Evolutionary conservation across 208 protist species (phyloP).

Genomic region (Eutreptiella sp.): DNA sequence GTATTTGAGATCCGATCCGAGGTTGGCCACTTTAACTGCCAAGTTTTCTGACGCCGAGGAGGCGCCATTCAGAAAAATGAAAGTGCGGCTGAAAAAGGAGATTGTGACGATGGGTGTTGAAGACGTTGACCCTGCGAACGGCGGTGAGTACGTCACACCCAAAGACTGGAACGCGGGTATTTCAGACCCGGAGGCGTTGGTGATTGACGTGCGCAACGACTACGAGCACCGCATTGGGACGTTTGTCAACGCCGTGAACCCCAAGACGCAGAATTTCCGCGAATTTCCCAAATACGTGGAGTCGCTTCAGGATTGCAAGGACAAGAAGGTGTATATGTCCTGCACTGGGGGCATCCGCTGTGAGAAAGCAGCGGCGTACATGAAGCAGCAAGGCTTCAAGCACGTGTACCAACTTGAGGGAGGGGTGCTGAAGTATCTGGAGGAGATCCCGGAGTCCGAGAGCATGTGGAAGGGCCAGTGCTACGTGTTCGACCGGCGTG

Average conservation of each 20-base stretch:
- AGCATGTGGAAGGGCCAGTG: slow-evolving; percentile 1
- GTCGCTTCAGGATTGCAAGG: background rate
- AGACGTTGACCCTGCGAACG: background rate
- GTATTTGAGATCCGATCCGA: background rate
- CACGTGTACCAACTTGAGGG: slow-evolving; percentile 22
- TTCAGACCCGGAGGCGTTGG: background rate
- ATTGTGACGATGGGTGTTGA: slow-evolving; percentile 1
- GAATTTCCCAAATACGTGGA: slow-evolving; percentile 14
- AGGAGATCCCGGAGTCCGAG: background rate
- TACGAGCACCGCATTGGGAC: slow-evolving; percentile 22
- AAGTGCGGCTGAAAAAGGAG: slow-evolving; percentile 2
- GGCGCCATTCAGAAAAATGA: background rate
- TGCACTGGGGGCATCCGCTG: slow-evolving; percentile 28
- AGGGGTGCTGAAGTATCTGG: slow-evolving; percentile 25
- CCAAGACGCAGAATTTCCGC: slow-evolving; percentile 10
- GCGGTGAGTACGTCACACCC: slow-evolving; percentile 1
- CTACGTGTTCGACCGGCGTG: slow-evolving; percentile 7
- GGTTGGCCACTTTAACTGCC: background rate
- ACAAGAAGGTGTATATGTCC: slow-evolving; percentile 12
- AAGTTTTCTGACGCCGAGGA: background rate
- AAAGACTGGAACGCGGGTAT: slow-evolving; percentile 7
- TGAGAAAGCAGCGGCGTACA: slow-evolving; percentile 4
- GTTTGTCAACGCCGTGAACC: slow-evolving; percentile 4
- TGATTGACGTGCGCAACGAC: slow-evolving; percentile 13
- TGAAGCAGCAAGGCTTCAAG: slow-evolving; percentile 3